Base-by-base conservation (phyloP, 306 rosid genomes). In the Alnus rubra region DNA sequence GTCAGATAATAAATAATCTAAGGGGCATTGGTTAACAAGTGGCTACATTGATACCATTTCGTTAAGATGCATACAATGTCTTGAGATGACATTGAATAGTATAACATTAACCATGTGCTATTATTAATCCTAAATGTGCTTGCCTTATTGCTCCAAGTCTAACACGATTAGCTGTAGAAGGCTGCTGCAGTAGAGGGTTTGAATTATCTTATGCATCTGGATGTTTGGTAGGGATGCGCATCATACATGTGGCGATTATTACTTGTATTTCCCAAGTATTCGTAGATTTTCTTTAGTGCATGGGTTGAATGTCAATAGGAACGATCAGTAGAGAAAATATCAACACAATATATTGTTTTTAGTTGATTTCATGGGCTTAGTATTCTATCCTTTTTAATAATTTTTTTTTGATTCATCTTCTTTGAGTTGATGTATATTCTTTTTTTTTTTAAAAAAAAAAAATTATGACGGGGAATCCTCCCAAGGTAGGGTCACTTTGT, bases 121-220 rank as follows among this genome's bases (percentile, higher is more conserved):
- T 8, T 67, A 31, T 14, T 13, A 2, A 14, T 47, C 45, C 45
- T 4, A 67, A 67, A 67, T 67, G 47, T 1, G 69, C 48, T 79
- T 35, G 58, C 77, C 42, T 55, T 53, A n/a, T 78, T 60, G 74
- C 65, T 79, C 64, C 30, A 9, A 30, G 42, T 50, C 69, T n/a
- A 39, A 64, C 47, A 64, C 48, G n/a, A 15, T 64, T 7, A 15
- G 70, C 48, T 30, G 68, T 55, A 63, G 74, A 74, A 69, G 76
- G 10, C 69, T 69, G 78, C 50, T 70, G 77, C 50, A 33, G 7
- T 59, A 3, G 70, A 35, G 70, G 12, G 48, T 33, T 64, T 64
- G 35, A 18, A 39, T 67, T 67, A 37, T 42, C 16, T n/a, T 18
- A 31, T 67, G 50, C 31, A 39, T 42, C 72, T 42, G 72, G 48